Evolutionary conservation across 1,284 basidiomycete species (phyloP), one percentile per base, ranked within the genome.

Genomic region (Boletus calvinii): DNA sequence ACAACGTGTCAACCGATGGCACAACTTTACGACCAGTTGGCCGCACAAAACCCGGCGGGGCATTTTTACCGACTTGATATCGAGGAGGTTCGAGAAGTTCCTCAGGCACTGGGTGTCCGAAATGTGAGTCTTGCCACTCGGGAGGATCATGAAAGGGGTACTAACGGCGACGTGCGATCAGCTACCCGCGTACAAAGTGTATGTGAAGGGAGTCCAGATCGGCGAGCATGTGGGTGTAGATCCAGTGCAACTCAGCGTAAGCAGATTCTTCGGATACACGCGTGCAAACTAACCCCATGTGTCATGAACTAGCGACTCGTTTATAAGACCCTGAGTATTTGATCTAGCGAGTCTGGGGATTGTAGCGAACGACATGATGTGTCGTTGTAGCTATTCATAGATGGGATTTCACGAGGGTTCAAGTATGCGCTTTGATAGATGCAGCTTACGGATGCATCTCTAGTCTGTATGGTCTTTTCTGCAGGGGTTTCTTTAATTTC

Each of bases 61-160:
- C 79, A 75, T 29, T 78, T 91, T 71, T 90, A 85, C 80, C 94
- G 94, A 75, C 87, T 94, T 61, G 87, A 93, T 69, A 81, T 89
- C 46, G 90, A 93, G 65, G 78, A 72, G 40, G 77, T 77, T 47
- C 58, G 65, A 11, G 73, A 77, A 6, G 78, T 85, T 53, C 67
- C 77, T 8, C 70, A 81, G 63, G 87, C 87, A 69, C 81, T 87
- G 52, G 83, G 81, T 48, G 82, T 97, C 72, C 80, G 81, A 62
- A 86, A 87, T 48, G 83, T 85, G 64, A 57, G 81, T 74, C 12
- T 43, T 46, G 22, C 9, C 9, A 24, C 26, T 36, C 24, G 44
- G 37, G 43, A 47, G 53, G 48, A 59, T 53, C 54, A 49, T 48
- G 52, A 58, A 61, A 34, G 26, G 44, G 39, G 30, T 44, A 44